Evolutionary conservation across 192 early-diverging fungal genomes (phyloP).

Genomic region (Podochytrium sp.): DNA sequence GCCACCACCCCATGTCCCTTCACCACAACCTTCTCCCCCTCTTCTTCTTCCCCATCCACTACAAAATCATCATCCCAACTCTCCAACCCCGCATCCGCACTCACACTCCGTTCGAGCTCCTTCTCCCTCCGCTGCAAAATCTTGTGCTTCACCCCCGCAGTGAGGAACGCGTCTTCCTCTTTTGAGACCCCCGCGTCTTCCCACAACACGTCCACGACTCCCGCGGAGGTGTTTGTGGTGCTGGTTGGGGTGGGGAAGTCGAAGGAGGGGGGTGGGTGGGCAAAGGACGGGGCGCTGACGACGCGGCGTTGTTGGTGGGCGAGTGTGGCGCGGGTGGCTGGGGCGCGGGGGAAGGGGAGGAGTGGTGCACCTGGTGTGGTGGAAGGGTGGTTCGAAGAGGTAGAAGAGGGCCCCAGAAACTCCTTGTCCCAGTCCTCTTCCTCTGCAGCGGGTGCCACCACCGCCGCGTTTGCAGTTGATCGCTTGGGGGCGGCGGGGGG

Average conservation of each 20-base stretch:
- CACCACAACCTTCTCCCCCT: not conserved
- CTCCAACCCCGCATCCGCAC: slow-evolving; percentile 32
- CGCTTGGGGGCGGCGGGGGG: not conserved
- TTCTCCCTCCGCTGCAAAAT: slow-evolving; percentile 18
- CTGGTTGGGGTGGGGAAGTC: not conserved
- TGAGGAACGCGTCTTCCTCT: slow-evolving; percentile 11
- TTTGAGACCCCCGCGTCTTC: not conserved
- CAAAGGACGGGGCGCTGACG: slow-evolving; percentile 28
- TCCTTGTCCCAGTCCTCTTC: slow-evolving; percentile 40
- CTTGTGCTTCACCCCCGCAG: slow-evolving; percentile 27
- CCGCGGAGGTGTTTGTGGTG: slow-evolving; percentile 6
- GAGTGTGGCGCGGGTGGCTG: not conserved
- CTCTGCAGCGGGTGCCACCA: not conserved
- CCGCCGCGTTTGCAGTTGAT: not conserved
- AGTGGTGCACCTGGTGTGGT: not conserved
- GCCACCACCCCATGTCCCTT: not conserved
- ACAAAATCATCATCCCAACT: slow-evolving; percentile 54
- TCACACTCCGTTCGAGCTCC: slow-evolving; percentile 32
- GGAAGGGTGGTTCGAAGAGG: not conserved
- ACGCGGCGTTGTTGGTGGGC: slow-evolving; percentile 12
- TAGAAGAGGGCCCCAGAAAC: not conserved
- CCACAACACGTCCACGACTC: slow-evolving; percentile 25
- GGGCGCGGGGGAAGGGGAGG: slow-evolving; percentile 1
- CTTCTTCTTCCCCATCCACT: not conserved
- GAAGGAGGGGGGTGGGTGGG: no score